Evolutionary conservation across 208 protist genomes (phyloP).

Genomic region (Acanthamoeba triangularis): DNA sequence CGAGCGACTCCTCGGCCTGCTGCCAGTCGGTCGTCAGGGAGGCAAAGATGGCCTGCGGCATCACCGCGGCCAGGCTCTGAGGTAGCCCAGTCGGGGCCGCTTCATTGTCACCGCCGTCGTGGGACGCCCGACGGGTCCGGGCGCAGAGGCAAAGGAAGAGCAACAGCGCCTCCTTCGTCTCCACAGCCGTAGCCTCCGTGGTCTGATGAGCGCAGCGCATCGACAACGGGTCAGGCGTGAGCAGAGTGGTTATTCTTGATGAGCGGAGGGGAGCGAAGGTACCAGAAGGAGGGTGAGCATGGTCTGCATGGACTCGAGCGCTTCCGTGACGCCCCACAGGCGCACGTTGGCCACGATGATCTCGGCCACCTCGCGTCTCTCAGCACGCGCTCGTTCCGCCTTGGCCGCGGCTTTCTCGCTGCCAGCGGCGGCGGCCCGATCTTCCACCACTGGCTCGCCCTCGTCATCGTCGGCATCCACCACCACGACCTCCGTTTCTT

Average conservation of each 20-base stretch:
- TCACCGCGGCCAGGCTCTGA: neutral
- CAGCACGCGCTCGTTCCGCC: neutral
- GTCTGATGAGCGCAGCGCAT: neutral
- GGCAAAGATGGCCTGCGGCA: constrained; percentile 35
- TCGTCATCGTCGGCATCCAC: neutral
- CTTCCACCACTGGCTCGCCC: neutral
- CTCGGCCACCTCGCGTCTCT: constrained; percentile 45
- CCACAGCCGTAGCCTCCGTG: neutral
- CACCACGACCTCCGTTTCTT: neutral
- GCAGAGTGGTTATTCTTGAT: neutral
- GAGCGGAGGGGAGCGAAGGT: neutral
- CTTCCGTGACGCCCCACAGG: neutral
- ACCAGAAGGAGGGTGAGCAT: constrained; percentile 24
- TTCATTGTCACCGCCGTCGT: neutral
- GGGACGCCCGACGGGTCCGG: neutral
- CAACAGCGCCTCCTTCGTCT: constrained; percentile 22
- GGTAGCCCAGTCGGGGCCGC: neutral
- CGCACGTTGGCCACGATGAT: constrained; percentile 45
- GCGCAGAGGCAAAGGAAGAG: constrained; percentile 31
- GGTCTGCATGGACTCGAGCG: constrained; percentile 10
- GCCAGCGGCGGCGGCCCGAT: neutral
- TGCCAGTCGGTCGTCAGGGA: neutral
- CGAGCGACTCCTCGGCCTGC: neutral
- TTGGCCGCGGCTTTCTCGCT: neutral
- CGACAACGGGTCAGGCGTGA: neutral